A percentile compares a stretch with the other conserved stretches of the same genome.
These are phyloP conservation scores for Buxus sempervirens DNA, from an alignment of 164 flowering plant genomes.

Conservation along the genomic window DNA sequence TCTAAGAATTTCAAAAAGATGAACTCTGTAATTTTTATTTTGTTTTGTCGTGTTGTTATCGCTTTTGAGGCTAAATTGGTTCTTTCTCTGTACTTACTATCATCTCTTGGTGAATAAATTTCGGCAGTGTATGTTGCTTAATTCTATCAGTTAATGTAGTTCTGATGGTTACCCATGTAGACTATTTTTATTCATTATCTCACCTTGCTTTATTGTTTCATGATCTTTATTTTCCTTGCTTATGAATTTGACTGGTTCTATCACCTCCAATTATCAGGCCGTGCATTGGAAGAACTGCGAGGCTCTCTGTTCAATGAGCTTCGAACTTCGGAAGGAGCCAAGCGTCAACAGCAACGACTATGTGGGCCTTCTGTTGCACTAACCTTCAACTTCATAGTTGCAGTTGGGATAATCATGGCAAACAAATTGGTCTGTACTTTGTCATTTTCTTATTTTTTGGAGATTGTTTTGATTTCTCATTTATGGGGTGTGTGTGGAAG, in stretches of 20 bases:
- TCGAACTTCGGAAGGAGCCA: conserved; percentile 80
- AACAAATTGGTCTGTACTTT: conserved; percentile 63
- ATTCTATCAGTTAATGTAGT: not conserved
- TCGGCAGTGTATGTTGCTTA: too few species aligned
- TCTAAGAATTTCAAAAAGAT: too few species aligned
- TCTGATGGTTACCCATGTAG: not conserved
- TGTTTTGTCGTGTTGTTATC: too few species aligned
- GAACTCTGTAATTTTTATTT: too few species aligned
- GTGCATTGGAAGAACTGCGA: conserved; percentile 75
- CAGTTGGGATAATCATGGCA: conserved; percentile 66
- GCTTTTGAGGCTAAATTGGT: too few species aligned
- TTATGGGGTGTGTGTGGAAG: not conserved
- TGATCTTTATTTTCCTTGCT: not conserved
- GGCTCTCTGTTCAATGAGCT: conserved; percentile 65
- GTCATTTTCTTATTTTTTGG: conserved; percentile 1
- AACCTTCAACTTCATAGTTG: conserved; percentile 70
- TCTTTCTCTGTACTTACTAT: too few species aligned
- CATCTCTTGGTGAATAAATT: too few species aligned
- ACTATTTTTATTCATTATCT: too few species aligned
- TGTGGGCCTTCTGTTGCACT: conserved; percentile 77
- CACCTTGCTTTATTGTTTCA: too few species aligned
- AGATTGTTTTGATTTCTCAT: not conserved
- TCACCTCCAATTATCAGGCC: conserved; percentile 33
- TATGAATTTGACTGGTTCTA: not conserved
- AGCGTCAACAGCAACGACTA: conserved; percentile 67